Conservation (phyloP, 192 early-diverging fungal genomes). For the Phycomyces blakesleeanus region DNA sequence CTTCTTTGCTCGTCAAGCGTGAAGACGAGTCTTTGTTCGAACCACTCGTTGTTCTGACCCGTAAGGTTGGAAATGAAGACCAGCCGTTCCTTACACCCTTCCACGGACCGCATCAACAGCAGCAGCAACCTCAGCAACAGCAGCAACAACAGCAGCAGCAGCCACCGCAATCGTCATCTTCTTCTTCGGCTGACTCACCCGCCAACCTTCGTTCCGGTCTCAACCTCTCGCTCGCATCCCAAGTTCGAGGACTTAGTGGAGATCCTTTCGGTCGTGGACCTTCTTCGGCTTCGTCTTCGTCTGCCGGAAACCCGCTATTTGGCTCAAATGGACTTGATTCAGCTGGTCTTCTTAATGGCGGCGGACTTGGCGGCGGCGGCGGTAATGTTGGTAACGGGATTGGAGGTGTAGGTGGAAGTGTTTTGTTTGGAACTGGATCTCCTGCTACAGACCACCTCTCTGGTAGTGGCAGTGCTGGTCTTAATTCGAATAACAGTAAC, state of each 20-base stretch:
- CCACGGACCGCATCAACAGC: too few relatives aligned
- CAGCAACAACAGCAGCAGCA: too few relatives aligned
- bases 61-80: constrained; percentile 59
- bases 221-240: not conserved
- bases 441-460: not conserved
- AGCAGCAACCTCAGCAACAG: too few relatives aligned
- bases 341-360: too few relatives aligned
- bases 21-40: constrained; percentile 78
- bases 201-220: not conserved
- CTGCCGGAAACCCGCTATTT: constrained; percentile 1
- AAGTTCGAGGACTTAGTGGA: not conserved
- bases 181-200: not conserved
- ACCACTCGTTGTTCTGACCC: constrained; percentile 62
- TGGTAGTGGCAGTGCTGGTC: too few relatives aligned
- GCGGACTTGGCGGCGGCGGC: not conserved
- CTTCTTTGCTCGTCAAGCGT: constrained; percentile 75
- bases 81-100: constrained; percentile 57
- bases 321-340: not conserved
- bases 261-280: not conserved
- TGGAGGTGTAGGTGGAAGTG: too few relatives aligned
- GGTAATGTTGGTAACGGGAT: too few relatives aligned
- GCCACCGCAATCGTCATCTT: too few relatives aligned
- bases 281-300: too few relatives aligned
- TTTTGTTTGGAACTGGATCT: not conserved
- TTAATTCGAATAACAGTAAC: not conserved